Evolutionary conservation across 2,329 filamentous ascomycete species (phyloP).

Genomic region (Aspergillus luchuensis): DNA sequence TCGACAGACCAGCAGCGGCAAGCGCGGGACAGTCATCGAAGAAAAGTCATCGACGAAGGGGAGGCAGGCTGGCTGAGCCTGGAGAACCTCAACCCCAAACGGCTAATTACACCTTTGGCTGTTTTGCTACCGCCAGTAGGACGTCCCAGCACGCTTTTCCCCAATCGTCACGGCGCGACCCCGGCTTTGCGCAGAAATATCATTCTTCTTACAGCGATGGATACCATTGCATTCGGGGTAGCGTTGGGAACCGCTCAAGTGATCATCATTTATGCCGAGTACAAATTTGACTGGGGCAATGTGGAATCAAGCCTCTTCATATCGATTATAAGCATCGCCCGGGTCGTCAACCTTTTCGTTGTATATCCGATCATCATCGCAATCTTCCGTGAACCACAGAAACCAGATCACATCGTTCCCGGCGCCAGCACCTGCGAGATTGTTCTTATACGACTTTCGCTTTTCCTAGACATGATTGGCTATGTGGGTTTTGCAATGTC

Average conservation of each 20-base stretch:
- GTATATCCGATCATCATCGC: constrained; percentile 77
- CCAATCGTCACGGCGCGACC: constrained; percentile 60
- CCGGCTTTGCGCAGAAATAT: constrained; percentile 73
- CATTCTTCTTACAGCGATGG: constrained; percentile 75
- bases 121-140: constrained; percentile 69
- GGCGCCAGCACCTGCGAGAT: constrained; percentile 81
- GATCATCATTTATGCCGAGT: constrained; percentile 79
- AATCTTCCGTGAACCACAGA: constrained; percentile 60
- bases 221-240: constrained; percentile 78
- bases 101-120: constrained; percentile 74
- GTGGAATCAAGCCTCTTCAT: constrained; percentile 79
- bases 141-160: constrained; percentile 30
- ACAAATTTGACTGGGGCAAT: constrained; percentile 78
- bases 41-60: constrained; percentile 40
- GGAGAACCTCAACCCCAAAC: constrained; percentile 51
- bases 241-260: constrained; percentile 81
- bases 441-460: constrained; percentile 70
- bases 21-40: constrained; percentile 68
- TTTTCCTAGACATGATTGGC: constrained; percentile 75
- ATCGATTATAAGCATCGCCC: constrained; percentile 73
- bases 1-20: constrained; percentile 69
- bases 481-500: constrained; percentile 73
- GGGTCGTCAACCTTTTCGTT: constrained; percentile 73
- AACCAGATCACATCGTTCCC: constrained; percentile 47
- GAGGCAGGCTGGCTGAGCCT: constrained; percentile 27